phyloP scores from a whole-genome alignment of 2,329 filamentous ascomycete genomes.

The Ophiostoma montium region DNA sequence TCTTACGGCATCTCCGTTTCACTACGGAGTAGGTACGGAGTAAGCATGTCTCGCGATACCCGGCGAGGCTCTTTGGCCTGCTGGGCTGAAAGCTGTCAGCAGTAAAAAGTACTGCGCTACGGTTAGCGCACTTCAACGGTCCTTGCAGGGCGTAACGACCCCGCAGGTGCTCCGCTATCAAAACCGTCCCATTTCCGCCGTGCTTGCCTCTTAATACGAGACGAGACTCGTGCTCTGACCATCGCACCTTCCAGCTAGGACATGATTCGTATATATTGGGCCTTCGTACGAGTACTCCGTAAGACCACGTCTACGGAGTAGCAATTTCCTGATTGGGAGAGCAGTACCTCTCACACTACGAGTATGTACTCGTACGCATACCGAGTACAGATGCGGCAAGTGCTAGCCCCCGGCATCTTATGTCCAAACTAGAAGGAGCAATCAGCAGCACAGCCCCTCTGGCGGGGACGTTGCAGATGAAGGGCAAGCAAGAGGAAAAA shows the following conservation, averaged over 20 bases:
- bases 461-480: not conserved
- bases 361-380: too few relatives aligned
- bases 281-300: too few relatives aligned
- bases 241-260: too few relatives aligned
- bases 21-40: not conserved
- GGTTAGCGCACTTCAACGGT: not conserved
- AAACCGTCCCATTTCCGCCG: not conserved
- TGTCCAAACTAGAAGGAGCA: not conserved
- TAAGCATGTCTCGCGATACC: not conserved
- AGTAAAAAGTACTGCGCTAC: not conserved
- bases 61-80: not conserved
- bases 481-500: not conserved
- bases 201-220: not conserved
- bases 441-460: slow-evolving; percentile 2
- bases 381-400: not conserved
- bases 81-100: not conserved
- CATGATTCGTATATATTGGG: too few relatives aligned
- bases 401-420: not conserved
- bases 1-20: not conserved
- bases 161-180: not conserved
- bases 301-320: too few relatives aligned
- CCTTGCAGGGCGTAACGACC: not conserved
- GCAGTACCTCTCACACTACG: too few relatives aligned
- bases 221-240: too few relatives aligned
- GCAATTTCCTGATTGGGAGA: too few relatives aligned